Percentiles rank a stretch among this genome's conserved stretches.
Evolutionary conservation across 306 rosid species (phyloP).

Genomic region (Pyrus bretschneideri): DNA sequence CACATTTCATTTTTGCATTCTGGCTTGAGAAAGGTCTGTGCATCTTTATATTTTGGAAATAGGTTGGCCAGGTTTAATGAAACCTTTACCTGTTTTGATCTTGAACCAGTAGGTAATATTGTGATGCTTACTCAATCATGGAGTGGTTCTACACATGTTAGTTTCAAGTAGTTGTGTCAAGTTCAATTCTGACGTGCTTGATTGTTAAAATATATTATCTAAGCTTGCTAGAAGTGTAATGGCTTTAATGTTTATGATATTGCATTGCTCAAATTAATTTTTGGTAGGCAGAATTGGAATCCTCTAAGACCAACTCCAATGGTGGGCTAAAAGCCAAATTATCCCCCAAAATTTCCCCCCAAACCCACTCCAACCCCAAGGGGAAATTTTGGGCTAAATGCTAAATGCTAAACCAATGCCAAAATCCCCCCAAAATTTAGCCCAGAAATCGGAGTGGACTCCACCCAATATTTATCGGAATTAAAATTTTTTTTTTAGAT

Average conservation of each 20-base stretch:
- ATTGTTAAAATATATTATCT: neutral
- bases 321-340: no score
- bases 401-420: no score
- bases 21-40: neutral
- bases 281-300: neutral
- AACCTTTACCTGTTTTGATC: no score
- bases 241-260: neutral
- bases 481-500: no score
- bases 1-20: neutral
- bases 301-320: neutral
- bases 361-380: no score
- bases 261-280: neutral
- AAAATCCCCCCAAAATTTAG: no score
- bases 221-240: neutral
- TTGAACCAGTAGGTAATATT: neutral
- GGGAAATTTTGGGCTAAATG: no score
- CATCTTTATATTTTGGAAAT: neutral
- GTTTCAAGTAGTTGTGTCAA: neutral
- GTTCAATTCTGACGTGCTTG: neutral
- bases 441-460: no score
- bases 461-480: no score
- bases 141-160: neutral
- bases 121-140: neutral
- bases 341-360: no score
- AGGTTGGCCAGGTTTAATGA: neutral